Evolutionary conservation across 176 grass and related monocot genomes (phyloP).

Genomic region (Eleusine indica): DNA sequence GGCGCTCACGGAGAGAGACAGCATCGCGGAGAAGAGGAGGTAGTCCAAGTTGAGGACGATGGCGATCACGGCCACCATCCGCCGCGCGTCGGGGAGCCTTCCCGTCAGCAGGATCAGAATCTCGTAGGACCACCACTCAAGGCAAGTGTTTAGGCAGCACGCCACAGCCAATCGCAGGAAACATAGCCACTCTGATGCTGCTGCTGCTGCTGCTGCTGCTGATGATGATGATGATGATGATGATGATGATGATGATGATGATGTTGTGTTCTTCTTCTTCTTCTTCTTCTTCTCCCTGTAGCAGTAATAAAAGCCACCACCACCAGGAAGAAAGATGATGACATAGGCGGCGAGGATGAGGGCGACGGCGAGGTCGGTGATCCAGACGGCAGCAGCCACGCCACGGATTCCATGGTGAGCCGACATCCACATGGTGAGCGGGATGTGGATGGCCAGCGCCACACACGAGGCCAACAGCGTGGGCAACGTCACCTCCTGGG

Average conservation of each 20-base stretch:
- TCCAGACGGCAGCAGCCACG: constrained; percentile 66
- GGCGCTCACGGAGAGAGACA: constrained; percentile 74
- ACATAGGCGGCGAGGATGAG: constrained; percentile 60
- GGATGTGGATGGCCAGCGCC: constrained; percentile 68
- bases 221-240: too few species aligned
- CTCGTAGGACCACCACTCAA: constrained; percentile 99
- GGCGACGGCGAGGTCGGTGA: constrained; percentile 59
- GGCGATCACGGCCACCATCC: constrained; percentile 66
- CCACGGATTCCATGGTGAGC: constrained; percentile 56
- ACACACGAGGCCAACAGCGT: constrained; percentile 56
- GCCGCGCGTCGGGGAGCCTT: constrained; percentile 70
- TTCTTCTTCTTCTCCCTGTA: too few species aligned
- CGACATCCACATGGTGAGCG: constrained; percentile 58
- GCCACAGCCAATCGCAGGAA: constrained; percentile 61
- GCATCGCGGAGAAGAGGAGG: constrained; percentile 80
- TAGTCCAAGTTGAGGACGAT: constrained; percentile 93
- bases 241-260: too few species aligned
- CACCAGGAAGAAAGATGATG: background rate
- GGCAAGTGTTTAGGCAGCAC: constrained; percentile 85
- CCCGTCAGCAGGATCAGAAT: constrained; percentile 87
- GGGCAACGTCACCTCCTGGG: constrained; percentile 80
- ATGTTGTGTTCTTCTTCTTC: too few species aligned
- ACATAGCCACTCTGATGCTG: constrained; percentile 38
- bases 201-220: background rate
- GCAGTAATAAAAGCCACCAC: too few species aligned